These are phyloP conservation scores for Osmanthus fragrans DNA, from an alignment of 257 asterid species.

Conservation along the genomic window DNA sequence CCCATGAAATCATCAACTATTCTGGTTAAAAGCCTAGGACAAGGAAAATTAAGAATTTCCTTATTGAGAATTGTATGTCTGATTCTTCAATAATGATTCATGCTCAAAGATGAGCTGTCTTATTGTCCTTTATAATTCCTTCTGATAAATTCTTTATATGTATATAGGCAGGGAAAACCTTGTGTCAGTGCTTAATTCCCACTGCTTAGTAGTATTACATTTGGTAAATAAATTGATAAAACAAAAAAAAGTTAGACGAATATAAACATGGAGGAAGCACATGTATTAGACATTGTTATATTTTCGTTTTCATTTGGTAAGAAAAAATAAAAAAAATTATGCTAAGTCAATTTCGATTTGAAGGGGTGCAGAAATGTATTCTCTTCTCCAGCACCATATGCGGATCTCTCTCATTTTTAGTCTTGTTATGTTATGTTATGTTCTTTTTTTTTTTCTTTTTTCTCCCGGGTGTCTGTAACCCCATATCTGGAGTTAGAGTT, in stretches of 20 bases:
- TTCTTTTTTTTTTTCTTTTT: too few relatives aligned
- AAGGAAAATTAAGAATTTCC: not conserved
- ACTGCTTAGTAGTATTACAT: not conserved
- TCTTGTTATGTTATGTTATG: not conserved
- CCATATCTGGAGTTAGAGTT: not conserved
- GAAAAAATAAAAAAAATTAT: too few relatives aligned
- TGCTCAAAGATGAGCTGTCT: not conserved
- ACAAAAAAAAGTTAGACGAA: too few relatives aligned
- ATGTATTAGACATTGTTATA: not conserved
- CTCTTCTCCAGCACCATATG: not conserved
- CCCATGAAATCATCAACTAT: too few relatives aligned
- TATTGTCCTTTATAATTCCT: not conserved
- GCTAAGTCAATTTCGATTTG: not conserved
- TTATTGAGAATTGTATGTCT: not conserved
- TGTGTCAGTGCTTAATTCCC: not conserved
- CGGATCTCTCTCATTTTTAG: not conserved
- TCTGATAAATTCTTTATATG: not conserved
- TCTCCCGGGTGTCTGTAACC: not conserved
- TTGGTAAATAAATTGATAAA: too few relatives aligned
- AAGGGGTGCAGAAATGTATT: not conserved
- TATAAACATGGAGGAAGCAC: not conserved
- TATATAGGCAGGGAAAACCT: not conserved
- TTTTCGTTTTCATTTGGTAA: not conserved
- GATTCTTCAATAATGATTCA: too few relatives aligned
- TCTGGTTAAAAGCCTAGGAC: too few relatives aligned